These are phyloP conservation scores for Dactylellina leptospora DNA, from an alignment of 2,329 filamentous ascomycete species.

Conservation along the genomic window DNA sequence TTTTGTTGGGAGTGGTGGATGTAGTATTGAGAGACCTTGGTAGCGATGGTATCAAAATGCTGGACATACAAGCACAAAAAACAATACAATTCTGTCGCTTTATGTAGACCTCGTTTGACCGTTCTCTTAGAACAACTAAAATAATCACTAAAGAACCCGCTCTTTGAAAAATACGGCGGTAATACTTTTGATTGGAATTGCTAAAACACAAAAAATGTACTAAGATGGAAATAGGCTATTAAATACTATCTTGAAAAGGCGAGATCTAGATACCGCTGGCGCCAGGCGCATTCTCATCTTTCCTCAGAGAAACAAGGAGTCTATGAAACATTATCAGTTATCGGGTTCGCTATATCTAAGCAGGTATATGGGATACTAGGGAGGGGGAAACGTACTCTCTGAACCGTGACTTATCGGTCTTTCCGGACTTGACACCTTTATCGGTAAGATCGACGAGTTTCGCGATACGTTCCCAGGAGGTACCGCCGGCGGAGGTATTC, in stretches of 20 bases:
- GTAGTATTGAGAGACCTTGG: too few species aligned
- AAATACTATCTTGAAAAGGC: not conserved
- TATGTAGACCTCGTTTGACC: too few species aligned
- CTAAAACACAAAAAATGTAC: not conserved
- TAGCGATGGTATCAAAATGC: conserved; percentile 11
- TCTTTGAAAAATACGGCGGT: not conserved
- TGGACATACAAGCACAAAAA: conserved; percentile 43
- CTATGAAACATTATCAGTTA: conserved; percentile 3
- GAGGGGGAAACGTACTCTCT: conserved; percentile 68
- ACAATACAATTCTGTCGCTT: conserved; percentile 25
- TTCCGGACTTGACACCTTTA: conserved; percentile 83
- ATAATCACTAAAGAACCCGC: not conserved
- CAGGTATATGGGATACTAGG: not conserved
- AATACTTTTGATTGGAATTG: conserved; percentile 9
- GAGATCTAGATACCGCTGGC: conserved; percentile 68
- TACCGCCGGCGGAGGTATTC: conserved; percentile 91
- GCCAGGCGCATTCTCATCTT: conserved; percentile 86
- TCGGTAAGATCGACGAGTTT: conserved; percentile 98
- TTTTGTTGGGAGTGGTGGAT: not conserved
- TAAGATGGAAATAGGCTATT: not conserved
- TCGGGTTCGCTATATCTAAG: not conserved
- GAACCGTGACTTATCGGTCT: conserved; percentile 95
- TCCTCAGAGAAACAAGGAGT: conserved; percentile 81
- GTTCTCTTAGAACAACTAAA: conserved; percentile 10
- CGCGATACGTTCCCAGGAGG: conserved; percentile 97